Evolutionary conservation across 371 early-diverging fungal genomes (phyloP), one percentile per base, ranked within the genome.

Genomic region (Parasitella parasitica): DNA sequence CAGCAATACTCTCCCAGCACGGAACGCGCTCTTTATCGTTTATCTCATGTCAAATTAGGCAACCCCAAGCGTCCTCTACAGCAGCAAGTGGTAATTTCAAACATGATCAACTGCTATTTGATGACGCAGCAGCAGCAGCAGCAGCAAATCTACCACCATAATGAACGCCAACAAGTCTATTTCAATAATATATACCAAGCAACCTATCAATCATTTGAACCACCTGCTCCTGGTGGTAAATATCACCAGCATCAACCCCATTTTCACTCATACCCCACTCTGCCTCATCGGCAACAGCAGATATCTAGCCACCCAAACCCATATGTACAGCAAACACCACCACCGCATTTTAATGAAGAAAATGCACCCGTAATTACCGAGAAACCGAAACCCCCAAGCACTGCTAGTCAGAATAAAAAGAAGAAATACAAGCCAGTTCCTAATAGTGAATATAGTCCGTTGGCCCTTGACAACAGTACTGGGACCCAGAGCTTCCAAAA

Each of bases 81-180:
- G 30, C 85, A 92, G 43, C 92, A 92, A 72, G 93, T 92, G 12
- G 65, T 87, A 58, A 81, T 92, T 27, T 83, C 86, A n/a, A 92
- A 92, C 54, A 76, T 92, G 66, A 88, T 92, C 88, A 81, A 88
- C 71, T 89, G 87, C 81, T 91, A 90, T 64, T 73, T 92, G 5
- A 67, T 67, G 0, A 32, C 67, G 20, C 46, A 30, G 27, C 37
- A 36, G 12, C 28, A 38, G n/a, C 51, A 35, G 24, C 16, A 11
- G 1, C 39, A 37, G 20, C 39, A 35, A 48, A 24, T 13, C 13
- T n/a, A 24, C 12, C 35, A 36, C 20, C 28, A 49, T 24, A 20
- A 36, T 4, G 35, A 49, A 49, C 22, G 18, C 18, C 49, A 38
- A 32, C 41, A 56, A 18, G 22, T 22, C 12, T 41, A 56, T 16